Percentiles rank a stretch among this genome's conserved stretches.
Evolutionary conservation across 192 early-diverging fungal species (phyloP).

Genomic region (Coemansia sp.): DNA sequence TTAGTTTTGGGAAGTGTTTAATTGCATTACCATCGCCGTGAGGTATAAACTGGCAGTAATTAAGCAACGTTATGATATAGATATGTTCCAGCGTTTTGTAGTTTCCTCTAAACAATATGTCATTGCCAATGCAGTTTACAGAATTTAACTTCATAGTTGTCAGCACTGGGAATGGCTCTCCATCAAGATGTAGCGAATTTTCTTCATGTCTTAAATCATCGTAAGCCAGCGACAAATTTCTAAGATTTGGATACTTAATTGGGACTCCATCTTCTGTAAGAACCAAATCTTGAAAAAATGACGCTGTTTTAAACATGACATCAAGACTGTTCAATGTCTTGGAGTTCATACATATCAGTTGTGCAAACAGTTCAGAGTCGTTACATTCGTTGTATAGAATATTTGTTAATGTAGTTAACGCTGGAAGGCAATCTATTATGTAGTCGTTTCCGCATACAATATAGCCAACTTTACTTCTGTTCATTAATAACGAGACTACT

Average conservation of each 20-base stretch:
- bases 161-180: background rate
- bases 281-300: background rate
- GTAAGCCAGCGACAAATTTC: background rate
- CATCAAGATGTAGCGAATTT: background rate
- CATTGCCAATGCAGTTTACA: background rate
- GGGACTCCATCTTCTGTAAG: background rate
- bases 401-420: background rate
- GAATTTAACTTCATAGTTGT: background rate
- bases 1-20: background rate
- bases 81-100: background rate
- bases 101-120: background rate
- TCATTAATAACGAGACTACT: background rate
- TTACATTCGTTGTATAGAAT: background rate
- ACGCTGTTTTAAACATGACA: background rate
- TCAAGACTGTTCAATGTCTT: background rate
- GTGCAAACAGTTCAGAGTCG: background rate
- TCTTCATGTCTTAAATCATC: background rate
- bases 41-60: background rate
- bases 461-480: background rate
- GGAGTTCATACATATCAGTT: background rate
- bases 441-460: background rate
- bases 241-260: background rate
- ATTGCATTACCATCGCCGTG: background rate
- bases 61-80: background rate
- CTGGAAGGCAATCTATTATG: background rate